Base-by-base conservation (phyloP, 345 rosid species). In the Acer negundo region DNA sequence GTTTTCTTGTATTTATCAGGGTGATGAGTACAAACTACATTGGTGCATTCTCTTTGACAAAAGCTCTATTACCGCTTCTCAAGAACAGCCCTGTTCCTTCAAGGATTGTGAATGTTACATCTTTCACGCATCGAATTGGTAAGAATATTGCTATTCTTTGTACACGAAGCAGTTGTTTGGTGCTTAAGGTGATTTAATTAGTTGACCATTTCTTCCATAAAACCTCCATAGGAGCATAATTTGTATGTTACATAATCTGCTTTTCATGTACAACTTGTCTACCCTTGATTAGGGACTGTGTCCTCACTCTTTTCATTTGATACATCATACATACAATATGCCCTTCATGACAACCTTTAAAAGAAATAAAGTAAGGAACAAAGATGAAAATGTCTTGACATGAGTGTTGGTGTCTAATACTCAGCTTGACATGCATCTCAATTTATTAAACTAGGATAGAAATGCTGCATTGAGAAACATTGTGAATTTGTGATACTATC, bases 91-190 rank as follows among this genome's bases (percentile, higher is more conserved):
- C 84, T 62, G 84, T 87, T 76, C 91, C 97, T 79, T 91, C 98
- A 62, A 85, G 98, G 79, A 87, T 94, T 13, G 98, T 96, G 64
- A 94, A 96, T 84, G 97, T 94, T 49, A 85, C 98, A 10, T 96
- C 97, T 44, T 96, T 96, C 72, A 96, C 99, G 2, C 99, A 96
- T 85, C 88, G 93, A 77, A 79, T 75, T 72, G 86, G 99, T 95
- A 75, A 81, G 77, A 69, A 67, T 46, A 19, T 74, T 67, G 35
- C 13, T 44, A 26, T 20, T n/a, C 15, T 53, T 53, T 67, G 17
- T 12, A 26, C 47, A 3, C 0, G 22, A 62, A 69, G n/a, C 26
- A 49, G 64, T 64, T 53, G 63, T 73, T 16, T 55, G 20, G 1
- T 24, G 62, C 62, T 70, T 56, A 51, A 28, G 49, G 64, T 67